Percentiles rank a stretch among this genome's conserved stretches.
Evolutionary conservation across 495 filamentous ascomycete species (phyloP).

Genomic region (Chaetomidium leptoderma): DNA sequence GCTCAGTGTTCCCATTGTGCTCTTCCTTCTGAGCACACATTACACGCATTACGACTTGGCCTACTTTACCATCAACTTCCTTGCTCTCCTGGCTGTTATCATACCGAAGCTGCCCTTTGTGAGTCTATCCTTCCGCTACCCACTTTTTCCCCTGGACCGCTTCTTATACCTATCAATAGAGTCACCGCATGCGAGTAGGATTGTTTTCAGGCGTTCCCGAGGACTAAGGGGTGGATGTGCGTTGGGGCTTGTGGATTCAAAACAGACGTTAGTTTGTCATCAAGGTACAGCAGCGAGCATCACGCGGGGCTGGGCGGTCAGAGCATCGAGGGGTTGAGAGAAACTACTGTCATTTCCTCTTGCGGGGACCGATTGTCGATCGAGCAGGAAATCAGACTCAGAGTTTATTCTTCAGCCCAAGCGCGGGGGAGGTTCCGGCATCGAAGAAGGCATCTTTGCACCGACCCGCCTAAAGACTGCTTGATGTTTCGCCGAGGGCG

Average conservation of each 20-base stretch:
- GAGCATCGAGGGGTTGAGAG: constrained; percentile 1
- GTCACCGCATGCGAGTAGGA: constrained; percentile 66
- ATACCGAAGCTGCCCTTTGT: constrained; percentile 95
- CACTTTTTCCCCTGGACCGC: background rate
- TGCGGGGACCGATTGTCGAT: background rate
- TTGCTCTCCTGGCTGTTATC: constrained; percentile 85
- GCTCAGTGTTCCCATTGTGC: constrained; percentile 83
- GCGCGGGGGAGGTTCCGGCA: too few species aligned
- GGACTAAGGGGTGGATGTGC: constrained; percentile 37
- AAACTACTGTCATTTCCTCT: background rate
- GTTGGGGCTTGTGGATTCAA: constrained; percentile 21
- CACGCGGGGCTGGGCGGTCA: constrained; percentile 3
- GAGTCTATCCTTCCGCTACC: constrained; percentile 37
- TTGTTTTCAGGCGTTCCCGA: constrained; percentile 60
- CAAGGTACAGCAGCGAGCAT: constrained; percentile 15
- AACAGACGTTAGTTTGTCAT: constrained; percentile 21
- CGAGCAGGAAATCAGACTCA: background rate
- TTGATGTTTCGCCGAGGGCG: background rate
- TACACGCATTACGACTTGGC: constrained; percentile 96
- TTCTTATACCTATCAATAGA: constrained; percentile 39
- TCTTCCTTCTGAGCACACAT: constrained; percentile 95
- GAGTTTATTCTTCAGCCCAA: background rate
- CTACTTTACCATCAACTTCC: constrained; percentile 94
- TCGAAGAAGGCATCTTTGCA: background rate
- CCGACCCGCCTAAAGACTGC: background rate